phyloP scores from a whole-genome alignment of 768 basidiomycete species.

The Amanita phalloides region DNA sequence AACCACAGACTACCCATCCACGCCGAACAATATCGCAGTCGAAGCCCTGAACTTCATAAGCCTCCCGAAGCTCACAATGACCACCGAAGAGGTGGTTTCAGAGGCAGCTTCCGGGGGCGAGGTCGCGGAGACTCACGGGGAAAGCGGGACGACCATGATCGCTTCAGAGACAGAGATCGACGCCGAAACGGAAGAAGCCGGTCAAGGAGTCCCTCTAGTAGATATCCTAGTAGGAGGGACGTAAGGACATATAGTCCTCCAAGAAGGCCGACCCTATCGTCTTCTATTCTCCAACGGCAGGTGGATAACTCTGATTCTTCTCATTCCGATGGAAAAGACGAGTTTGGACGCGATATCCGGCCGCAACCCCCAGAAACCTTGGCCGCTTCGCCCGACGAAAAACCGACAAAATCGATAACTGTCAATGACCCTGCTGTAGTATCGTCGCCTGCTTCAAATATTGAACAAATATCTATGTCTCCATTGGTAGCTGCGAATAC shows the following conservation, averaged over 20 bases:
- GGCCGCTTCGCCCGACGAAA: constrained; percentile 16
- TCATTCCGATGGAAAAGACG: constrained; percentile 50
- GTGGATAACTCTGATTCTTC: constrained; percentile 15
- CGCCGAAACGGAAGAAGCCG: constrained; percentile 48
- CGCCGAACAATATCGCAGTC: constrained; percentile 35
- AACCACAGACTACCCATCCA: constrained; percentile 27
- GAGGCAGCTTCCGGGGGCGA: constrained; percentile 49
- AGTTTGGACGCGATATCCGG: constrained; percentile 79
- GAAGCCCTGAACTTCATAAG: constrained; percentile 34
- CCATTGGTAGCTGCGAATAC: constrained; percentile 49
- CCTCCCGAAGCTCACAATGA: constrained; percentile 39
- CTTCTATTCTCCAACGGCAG: constrained; percentile 15
- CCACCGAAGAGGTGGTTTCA: constrained; percentile 46
- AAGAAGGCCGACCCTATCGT: constrained; percentile 28
- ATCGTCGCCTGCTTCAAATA: constrained; percentile 30
- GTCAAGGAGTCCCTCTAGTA: constrained; percentile 63
- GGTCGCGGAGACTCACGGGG: constrained; percentile 37
- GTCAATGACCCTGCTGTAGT: constrained; percentile 27
- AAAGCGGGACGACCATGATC: constrained; percentile 54
- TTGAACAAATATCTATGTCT: constrained; percentile 31
- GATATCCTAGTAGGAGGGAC: constrained; percentile 40
- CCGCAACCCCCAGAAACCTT: constrained; percentile 32
- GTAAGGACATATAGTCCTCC: constrained; percentile 53
- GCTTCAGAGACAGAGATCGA: constrained; percentile 34
- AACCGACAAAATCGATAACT: constrained; percentile 13